Evolutionary conservation across 1,139 yeast species (phyloP), one percentile per base, ranked within the genome.

Genomic region (Geotrichum citri-aurantii): DNA sequence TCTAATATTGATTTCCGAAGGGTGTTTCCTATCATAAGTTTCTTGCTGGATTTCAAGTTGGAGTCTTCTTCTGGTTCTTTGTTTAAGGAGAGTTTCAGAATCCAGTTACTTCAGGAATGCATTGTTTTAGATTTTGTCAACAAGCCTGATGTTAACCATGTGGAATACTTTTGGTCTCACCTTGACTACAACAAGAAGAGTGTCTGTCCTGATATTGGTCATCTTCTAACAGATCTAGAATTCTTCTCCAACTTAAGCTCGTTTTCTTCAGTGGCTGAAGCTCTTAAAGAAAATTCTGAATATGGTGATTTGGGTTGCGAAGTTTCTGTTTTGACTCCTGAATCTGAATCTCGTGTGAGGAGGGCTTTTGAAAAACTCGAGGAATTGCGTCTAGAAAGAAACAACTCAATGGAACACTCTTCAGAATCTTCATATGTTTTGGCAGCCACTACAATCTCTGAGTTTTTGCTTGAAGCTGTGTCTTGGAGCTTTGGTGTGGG

Each of bases 131-230:
- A 70, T 4, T 65, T 83, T 2, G 68, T 86, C 50, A 73, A 78
- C 0, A 37, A 37, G 21, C 44, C 44, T 17, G 44, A 37, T 8
- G 44, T n/a, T n/a, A 37, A n/a, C 10, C 14, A 37, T n/a, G 19
- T 37, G 19, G 44, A 37, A 8, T 72, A 80, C 62, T 75, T 87
- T 62, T 75, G 83, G 68, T 63, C 59, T 10, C 68, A 76, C 19
- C 69, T 83, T 59, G 81, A 80, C 2, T 90, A 88, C 68, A 85
- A 86, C n/a, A 87, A 88, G 66, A 88, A 85, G 61, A 83, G 83
- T 14, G 91, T 91, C 2, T 79, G 97, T 44, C 83, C 81, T 29
- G 86, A 86, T 59, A 77, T 88, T 60, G 95, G 95, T 0, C 77
- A 83, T 3, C 75, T 87, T 29, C 71, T 91, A 60, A 81, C 85